Conservation (phyloP, 805 yeast species). For the Citeromyces matritensis region DNA sequence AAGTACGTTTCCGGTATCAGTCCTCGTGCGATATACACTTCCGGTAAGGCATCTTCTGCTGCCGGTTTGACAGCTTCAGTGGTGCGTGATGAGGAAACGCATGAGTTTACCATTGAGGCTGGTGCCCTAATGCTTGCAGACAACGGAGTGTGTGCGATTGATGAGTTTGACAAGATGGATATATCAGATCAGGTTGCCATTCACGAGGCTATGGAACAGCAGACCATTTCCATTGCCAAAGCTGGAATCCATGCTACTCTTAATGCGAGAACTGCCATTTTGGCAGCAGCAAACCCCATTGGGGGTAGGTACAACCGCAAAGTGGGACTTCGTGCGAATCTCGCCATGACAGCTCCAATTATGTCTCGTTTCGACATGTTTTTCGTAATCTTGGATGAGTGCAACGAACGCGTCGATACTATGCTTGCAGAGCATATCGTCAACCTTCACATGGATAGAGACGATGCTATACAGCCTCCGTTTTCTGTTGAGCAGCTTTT, state of each 20-base stretch:
- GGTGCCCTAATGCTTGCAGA: conserved; percentile 98
- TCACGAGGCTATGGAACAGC: conserved; percentile 99
- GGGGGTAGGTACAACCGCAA: conserved; percentile 94
- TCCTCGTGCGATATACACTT: conserved; percentile 91
- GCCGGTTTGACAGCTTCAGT: conserved; percentile 99
- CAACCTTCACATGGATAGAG: conserved; percentile 79
- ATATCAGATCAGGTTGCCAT: conserved; percentile 91
- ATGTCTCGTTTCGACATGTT: conserved; percentile 96
- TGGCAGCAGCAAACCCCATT: conserved; percentile 98
- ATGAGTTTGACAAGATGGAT: conserved; percentile 98
- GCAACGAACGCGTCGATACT: conserved; percentile 82
- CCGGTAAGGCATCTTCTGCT: conserved; percentile 97
- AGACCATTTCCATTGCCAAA: conserved; percentile 94
- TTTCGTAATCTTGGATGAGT: conserved; percentile 88
- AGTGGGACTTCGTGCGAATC: conserved; percentile 66
- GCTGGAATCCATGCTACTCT: conserved; percentile 98
- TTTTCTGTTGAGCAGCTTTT: conserved; percentile 78
- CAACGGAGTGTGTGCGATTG: conserved; percentile 96
- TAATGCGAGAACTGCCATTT: conserved; percentile 89
- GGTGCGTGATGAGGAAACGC: conserved; percentile 92
- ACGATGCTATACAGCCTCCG: conserved; percentile 82
- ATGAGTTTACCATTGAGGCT: conserved; percentile 94
- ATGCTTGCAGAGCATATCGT: conserved; percentile 88
- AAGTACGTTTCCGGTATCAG: conserved; percentile 85
- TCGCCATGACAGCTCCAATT: conserved; percentile 95